These are phyloP conservation scores for Fusarium musae DNA, from an alignment of 2,329 filamentous ascomycete genomes.

Conservation along the genomic window DNA sequence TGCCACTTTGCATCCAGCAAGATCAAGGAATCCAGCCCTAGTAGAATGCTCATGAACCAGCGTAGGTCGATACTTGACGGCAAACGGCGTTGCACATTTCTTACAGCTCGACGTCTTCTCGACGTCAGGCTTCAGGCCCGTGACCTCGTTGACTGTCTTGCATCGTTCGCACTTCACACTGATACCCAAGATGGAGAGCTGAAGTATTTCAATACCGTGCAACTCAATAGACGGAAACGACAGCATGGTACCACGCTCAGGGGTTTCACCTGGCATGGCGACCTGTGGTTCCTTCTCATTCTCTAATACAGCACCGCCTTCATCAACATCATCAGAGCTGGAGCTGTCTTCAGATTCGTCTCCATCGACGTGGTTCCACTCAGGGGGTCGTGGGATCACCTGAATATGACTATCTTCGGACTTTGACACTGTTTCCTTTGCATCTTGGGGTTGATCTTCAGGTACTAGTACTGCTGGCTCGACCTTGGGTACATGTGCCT, in stretches of 20 bases:
- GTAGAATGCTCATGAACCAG: slow-evolving; percentile 78
- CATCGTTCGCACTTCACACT: slow-evolving; percentile 83
- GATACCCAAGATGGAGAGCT: slow-evolving; percentile 73
- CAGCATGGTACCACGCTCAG: slow-evolving; percentile 78
- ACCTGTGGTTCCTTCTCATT: slow-evolving; percentile 43
- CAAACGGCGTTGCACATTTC: slow-evolving; percentile 66
- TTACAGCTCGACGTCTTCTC: slow-evolving; percentile 66
- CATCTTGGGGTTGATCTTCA: slow-evolving; percentile 5
- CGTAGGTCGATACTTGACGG: slow-evolving; percentile 70
- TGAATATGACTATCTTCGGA: slow-evolving; percentile 71
- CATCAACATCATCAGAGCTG: slow-evolving; percentile 54
- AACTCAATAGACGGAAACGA: slow-evolving; percentile 83
- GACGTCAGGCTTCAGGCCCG: slow-evolving; percentile 68
- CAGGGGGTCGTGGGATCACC: slow-evolving; percentile 79
- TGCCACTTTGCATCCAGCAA: slow-evolving; percentile 77
- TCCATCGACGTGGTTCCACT: slow-evolving; percentile 69
- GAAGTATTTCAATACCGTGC: slow-evolving; percentile 79
- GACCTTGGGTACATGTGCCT: slow-evolving; percentile 56
- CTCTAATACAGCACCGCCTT: slow-evolving; percentile 55
- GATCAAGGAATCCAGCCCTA: slow-evolving; percentile 82
- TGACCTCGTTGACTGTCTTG: slow-evolving; percentile 77
- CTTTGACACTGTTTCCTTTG: slow-evolving; percentile 4
- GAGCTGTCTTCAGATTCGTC: slow-evolving; percentile 61
- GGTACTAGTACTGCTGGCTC: slow-evolving; percentile 23
- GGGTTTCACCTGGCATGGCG: slow-evolving; percentile 40